Conservation (phyloP, 495 filamentous ascomycete species). For the Penicillium steckii region DNA sequence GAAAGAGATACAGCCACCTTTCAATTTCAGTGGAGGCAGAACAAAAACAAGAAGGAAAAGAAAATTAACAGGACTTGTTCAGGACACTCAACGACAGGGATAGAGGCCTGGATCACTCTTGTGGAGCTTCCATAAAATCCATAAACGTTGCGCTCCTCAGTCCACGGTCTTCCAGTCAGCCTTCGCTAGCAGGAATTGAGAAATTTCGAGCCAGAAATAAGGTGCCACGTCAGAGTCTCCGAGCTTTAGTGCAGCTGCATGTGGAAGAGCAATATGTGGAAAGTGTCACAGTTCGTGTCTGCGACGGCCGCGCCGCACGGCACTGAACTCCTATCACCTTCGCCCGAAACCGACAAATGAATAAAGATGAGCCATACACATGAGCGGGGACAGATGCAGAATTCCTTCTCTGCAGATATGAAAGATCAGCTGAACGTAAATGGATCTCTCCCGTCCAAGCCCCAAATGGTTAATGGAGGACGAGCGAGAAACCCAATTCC, state of each 20-base stretch:
- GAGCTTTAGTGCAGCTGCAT: slow-evolving; percentile 49
- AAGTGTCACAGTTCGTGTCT: slow-evolving; percentile 43
- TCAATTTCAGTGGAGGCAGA: slow-evolving; percentile 6
- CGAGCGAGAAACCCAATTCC: slow-evolving; percentile 25
- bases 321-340: slow-evolving; percentile 40
- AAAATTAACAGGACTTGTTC: slow-evolving; percentile 6
- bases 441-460: slow-evolving; percentile 22
- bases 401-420: slow-evolving; percentile 46
- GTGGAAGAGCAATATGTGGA: slow-evolving; percentile 40
- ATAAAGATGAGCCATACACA: slow-evolving; percentile 42
- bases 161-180: slow-evolving; percentile 29
- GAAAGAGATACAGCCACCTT: slow-evolving; percentile 15
- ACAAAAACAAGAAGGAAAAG: background rate
- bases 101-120: slow-evolving; percentile 8
- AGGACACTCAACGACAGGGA: slow-evolving; percentile 13
- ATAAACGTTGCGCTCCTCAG: slow-evolving; percentile 24
- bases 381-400: slow-evolving; percentile 44
- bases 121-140: slow-evolving; percentile 12
- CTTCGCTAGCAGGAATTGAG: slow-evolving; percentile 26
- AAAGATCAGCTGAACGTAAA: slow-evolving; percentile 50
- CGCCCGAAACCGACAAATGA: slow-evolving; percentile 25
- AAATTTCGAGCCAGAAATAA: slow-evolving; percentile 36
- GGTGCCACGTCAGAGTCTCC: slow-evolving; percentile 50
- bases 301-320: slow-evolving; percentile 34
- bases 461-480: slow-evolving; percentile 11